These are phyloP conservation scores for Ustilago hordei DNA, from an alignment of 1,284 basidiomycete genomes.

Conservation along the genomic window DNA sequence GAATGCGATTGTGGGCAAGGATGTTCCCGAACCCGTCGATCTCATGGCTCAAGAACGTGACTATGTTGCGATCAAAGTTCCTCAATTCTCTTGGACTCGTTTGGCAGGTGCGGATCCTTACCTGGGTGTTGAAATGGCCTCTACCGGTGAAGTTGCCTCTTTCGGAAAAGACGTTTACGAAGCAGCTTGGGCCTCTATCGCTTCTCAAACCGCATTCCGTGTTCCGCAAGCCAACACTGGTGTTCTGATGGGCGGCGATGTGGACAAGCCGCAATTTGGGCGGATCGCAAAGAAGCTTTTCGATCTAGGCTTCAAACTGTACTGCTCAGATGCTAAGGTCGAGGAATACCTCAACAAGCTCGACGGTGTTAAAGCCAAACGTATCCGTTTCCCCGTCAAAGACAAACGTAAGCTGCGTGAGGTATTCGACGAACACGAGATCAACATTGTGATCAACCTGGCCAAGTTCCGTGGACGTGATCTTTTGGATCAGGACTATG, in stretches of 20 bases:
- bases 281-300: conserved; percentile 77
- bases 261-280: conserved; percentile 82
- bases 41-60: conserved; percentile 90
- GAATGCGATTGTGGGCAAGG: conserved; percentile 86
- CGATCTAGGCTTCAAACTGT: conserved; percentile 86
- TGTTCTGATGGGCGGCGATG: conserved; percentile 88
- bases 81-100: conserved; percentile 98
- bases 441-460: conserved; percentile 94
- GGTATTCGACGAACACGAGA: conserved; percentile 86
- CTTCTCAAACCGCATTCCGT: conserved; percentile 91
- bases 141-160: conserved; percentile 97
- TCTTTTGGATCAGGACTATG: conserved; percentile 93
- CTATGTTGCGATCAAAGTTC: conserved; percentile 96
- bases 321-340: conserved; percentile 83
- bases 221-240: conserved; percentile 81
- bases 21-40: conserved; percentile 93
- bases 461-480: conserved; percentile 83
- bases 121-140: conserved; percentile 98
- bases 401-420: conserved; percentile 96
- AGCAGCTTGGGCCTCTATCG: conserved; percentile 93
- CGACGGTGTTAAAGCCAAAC: conserved; percentile 75
- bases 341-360: conserved; percentile 83
- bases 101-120: conserved; percentile 93
- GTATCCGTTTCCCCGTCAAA: conserved; percentile 94
- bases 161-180: conserved; percentile 95